A percentile compares a stretch with the other conserved stretches of the same genome.
Evolutionary conservation across 2,329 filamentous ascomycete species (phyloP).

Genomic region (Talaromyces sp.): DNA sequence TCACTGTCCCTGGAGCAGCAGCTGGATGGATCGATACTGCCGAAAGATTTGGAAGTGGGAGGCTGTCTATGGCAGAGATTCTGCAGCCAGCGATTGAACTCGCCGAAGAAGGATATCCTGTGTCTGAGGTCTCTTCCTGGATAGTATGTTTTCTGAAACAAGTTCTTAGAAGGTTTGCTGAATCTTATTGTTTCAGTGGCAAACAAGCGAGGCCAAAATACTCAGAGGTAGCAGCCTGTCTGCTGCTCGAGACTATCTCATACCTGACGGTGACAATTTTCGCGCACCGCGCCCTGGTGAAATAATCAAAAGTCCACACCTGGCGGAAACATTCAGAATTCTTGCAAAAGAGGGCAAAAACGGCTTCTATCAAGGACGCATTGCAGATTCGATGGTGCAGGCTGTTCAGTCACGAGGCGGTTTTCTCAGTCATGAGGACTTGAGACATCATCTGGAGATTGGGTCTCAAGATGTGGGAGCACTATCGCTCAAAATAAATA

Average conservation of each 20-base stretch:
- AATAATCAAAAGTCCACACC: slow-evolving; percentile 75
- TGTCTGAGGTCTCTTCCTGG: slow-evolving; percentile 67
- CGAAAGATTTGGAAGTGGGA: slow-evolving; percentile 82
- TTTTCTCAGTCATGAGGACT: slow-evolving; percentile 69
- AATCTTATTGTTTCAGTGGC: slow-evolving; percentile 56
- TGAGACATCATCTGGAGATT: slow-evolving; percentile 65
- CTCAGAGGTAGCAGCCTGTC: slow-evolving; percentile 71
- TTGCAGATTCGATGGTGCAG: slow-evolving; percentile 74
- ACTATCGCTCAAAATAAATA: slow-evolving; percentile 72
- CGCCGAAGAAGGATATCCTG: slow-evolving; percentile 82
- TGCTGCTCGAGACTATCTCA: slow-evolving; percentile 71
- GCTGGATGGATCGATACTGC: slow-evolving; percentile 91
- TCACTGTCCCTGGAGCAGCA: slow-evolving; percentile 82
- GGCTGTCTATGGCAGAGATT: slow-evolving; percentile 68
- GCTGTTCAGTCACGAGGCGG: slow-evolving; percentile 72
- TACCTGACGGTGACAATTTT: slow-evolving; percentile 62
- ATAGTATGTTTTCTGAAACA: slow-evolving; percentile 48
- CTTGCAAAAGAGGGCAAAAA: slow-evolving; percentile 75
- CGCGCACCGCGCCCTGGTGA: slow-evolving; percentile 75
- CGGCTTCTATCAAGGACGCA: slow-evolving; percentile 81
- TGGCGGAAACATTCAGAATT: slow-evolving; percentile 74
- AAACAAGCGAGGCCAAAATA: slow-evolving; percentile 55
- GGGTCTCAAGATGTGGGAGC: slow-evolving; percentile 73
- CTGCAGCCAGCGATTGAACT: slow-evolving; percentile 76
- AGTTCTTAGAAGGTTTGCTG: background rate